A percentile compares a stretch with the other conserved stretches of the same genome.
These are phyloP conservation scores for Ophiocordyceps camponoti-leonardi DNA, from an alignment of 2,329 filamentous ascomycete genomes.

Conservation along the genomic window DNA sequence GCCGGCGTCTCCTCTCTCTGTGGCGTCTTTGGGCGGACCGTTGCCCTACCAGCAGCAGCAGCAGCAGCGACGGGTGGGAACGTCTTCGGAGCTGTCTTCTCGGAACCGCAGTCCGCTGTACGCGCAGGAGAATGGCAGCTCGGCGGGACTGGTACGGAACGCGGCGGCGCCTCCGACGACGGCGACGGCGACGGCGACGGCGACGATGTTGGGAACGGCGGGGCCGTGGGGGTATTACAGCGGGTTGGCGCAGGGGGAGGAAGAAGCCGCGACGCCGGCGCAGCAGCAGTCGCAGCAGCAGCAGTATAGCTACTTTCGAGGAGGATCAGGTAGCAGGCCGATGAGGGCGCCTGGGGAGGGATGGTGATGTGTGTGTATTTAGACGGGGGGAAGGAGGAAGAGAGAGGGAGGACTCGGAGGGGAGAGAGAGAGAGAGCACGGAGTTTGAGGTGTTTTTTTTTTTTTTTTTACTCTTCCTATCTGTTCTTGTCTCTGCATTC, in stretches of 20 bases:
- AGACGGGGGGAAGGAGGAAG: too few relatives aligned
- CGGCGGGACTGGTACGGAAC: slow-evolving; percentile 31
- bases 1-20: slow-evolving; percentile 17
- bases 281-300: too few relatives aligned
- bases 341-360: slow-evolving; percentile 19
- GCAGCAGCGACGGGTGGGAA: slow-evolving; percentile 8
- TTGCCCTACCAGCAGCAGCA: too few relatives aligned
- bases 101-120: slow-evolving; percentile 16
- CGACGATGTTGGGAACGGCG: slow-evolving; percentile 15
- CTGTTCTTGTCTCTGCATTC: too few relatives aligned
- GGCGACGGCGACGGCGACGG: slow-evolving; percentile 35
- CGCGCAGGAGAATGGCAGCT: slow-evolving; percentile 32
- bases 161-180: slow-evolving; percentile 31
- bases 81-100: slow-evolving; percentile 9
- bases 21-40: slow-evolving; percentile 15
- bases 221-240: slow-evolving; percentile 44
- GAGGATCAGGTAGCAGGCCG: slow-evolving; percentile 12
- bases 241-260: slow-evolving; percentile 36
- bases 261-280: too few relatives aligned
- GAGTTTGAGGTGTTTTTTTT: too few relatives aligned
- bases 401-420: too few relatives aligned
- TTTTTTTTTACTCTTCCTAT: too few relatives aligned
- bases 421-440: too few relatives aligned
- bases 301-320: slow-evolving; percentile 41
- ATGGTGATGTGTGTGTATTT: slow-evolving; percentile 18